Percentiles rank a stretch among this genome's conserved stretches.
These are phyloP conservation scores for Choricystis sp. DNA, from an alignment of 139 green algal species.

Conservation along the genomic window DNA sequence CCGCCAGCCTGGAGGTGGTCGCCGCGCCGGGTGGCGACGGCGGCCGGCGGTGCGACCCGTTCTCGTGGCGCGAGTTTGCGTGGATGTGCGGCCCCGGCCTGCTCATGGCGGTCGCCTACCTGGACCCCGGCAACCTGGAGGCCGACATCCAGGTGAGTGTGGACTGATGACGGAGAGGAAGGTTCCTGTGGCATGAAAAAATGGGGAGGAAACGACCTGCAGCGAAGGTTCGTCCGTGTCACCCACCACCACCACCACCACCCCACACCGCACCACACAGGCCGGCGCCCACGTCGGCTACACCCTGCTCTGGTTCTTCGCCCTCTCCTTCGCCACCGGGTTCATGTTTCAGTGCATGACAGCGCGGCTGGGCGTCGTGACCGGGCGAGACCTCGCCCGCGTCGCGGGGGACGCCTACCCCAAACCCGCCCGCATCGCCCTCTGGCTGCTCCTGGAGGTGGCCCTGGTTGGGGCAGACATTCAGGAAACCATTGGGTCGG, in stretches of 20 bases:
- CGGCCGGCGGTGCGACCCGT: no score
- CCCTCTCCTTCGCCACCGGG: conserved; percentile 3
- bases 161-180: no score
- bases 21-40: no score
- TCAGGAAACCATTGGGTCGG: conserved; percentile 62
- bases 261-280: no score
- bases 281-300: conserved; percentile 21
- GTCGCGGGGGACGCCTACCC: conserved; percentile 22
- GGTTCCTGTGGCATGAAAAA: no score
- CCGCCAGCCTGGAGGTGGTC: background rate
- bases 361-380: conserved; percentile 20
- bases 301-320: conserved; percentile 23
- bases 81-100: conserved; percentile 14
- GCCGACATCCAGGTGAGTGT: no score
- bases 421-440: conserved; percentile 12
- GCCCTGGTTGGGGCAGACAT: conserved; percentile 78
- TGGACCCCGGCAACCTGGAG: conserved; percentile 31
- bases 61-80: conserved; percentile 5
- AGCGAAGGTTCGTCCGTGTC: no score
- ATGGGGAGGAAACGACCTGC: no score
- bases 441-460: conserved; percentile 76
- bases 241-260: no score
- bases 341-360: conserved; percentile 17
- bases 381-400: conserved; percentile 14
- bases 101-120: conserved; percentile 23